These are phyloP conservation scores for Chlorella vulgaris DNA, from an alignment of 139 green algal genomes.

Conservation along the genomic window DNA sequence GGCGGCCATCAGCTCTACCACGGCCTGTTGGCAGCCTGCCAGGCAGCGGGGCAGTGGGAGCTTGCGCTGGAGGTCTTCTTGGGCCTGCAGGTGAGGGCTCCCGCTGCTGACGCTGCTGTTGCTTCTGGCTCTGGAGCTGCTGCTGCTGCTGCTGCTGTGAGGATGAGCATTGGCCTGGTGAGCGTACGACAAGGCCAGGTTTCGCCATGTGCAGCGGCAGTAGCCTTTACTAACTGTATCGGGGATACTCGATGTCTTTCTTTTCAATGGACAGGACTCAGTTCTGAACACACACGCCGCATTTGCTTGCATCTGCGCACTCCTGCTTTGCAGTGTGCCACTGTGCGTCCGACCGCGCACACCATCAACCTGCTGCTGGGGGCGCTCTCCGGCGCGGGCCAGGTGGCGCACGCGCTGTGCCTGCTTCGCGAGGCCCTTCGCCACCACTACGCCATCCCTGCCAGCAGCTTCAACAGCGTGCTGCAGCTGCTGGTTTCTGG, in stretches of 20 bases:
- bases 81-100: constrained; percentile 46
- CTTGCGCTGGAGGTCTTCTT: constrained; percentile 59
- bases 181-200: too few species aligned
- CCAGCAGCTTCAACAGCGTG: background rate
- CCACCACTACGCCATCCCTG: background rate
- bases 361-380: constrained; percentile 19
- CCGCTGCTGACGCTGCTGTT: background rate
- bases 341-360: constrained; percentile 7
- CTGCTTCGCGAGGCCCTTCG: constrained; percentile 9
- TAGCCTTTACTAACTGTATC: too few species aligned
- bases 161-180: background rate
- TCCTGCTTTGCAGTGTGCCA: background rate
- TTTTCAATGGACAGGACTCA: too few species aligned
- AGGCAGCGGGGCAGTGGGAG: constrained; percentile 24
- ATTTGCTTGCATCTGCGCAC: background rate
- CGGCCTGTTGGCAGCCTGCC: constrained; percentile 10
- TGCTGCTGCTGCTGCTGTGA: background rate
- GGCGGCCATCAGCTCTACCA: constrained; percentile 23
- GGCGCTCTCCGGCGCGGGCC: background rate
- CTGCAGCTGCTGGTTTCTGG: constrained; percentile 20
- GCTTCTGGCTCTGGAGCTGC: background rate
- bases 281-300: too few species aligned
- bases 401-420: constrained; percentile 8
- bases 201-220: too few species aligned
- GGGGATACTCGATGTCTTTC: too few species aligned